These are phyloP conservation scores for Zopfia rhizophila DNA, from an alignment of 2,329 filamentous ascomycete genomes.

Conservation along the genomic window DNA sequence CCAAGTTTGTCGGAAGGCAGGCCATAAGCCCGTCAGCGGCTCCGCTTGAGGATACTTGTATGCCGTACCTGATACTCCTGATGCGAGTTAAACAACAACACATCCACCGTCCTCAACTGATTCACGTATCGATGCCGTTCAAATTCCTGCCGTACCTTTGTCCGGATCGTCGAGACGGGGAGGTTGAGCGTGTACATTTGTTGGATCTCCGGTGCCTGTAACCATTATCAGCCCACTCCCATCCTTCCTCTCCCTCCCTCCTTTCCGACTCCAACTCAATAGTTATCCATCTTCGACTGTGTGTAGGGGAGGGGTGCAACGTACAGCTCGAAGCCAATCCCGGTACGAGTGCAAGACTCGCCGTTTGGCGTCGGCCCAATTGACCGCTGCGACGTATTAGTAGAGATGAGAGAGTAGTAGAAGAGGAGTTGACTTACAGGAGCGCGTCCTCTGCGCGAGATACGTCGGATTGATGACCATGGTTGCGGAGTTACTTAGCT, in stretches of 20 bases:
- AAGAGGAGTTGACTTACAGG: conserved; percentile 60
- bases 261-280: too few relatives aligned
- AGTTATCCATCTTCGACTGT: too few relatives aligned
- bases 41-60: too few relatives aligned
- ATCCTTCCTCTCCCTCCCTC: conserved; percentile 2
- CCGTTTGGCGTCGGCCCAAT: conserved; percentile 87
- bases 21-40: too few relatives aligned
- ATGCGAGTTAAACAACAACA: conserved; percentile 89
- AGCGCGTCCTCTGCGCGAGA: conserved; percentile 71
- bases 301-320: conserved; percentile 58
- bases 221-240: not conserved
- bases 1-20: too few relatives aligned
- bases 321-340: conserved; percentile 95
- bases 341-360: conserved; percentile 91
- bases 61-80: conserved; percentile 86
- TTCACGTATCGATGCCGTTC: conserved; percentile 94
- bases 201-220: conserved; percentile 93
- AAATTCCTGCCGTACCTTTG: conserved; percentile 95
- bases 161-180: conserved; percentile 86
- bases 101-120: conserved; percentile 87
- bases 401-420: conserved; percentile 19
- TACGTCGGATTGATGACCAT: conserved; percentile 88
- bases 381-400: conserved; percentile 70
- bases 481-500: conserved; percentile 61
- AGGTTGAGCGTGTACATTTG: conserved; percentile 95